Base-by-base conservation (phyloP, 2,329 filamentous ascomycete species). In the Xenoacremonium recifei region DNA sequence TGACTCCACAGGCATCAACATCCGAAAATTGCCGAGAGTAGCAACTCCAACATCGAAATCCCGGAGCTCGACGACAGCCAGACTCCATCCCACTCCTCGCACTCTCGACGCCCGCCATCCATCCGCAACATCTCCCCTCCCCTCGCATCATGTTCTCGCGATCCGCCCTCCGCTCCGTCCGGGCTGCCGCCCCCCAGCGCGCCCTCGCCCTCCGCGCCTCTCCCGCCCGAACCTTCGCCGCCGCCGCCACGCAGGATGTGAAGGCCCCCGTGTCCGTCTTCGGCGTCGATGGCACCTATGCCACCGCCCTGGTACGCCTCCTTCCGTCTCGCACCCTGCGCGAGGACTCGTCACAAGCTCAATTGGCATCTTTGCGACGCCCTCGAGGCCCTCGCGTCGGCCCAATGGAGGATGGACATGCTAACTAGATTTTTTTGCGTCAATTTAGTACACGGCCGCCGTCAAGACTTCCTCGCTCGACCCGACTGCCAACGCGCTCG, bases 241-340 rank as follows among this genome's bases (percentile, higher is more conserved):
- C 89, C 72, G 89, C 89, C 59, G 68, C 81, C 58, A 68, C 77
- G 62, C 73, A 82, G 67, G 82, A 84, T 48, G 72, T 82, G 69
- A 91, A 88, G 79, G 84, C 92, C 61, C 93, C 93, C 58, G 78
- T 96, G 66, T 81, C 91, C 61, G 82, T 99, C 65, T 99, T 89
- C 73, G 93, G 93, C 61, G 76, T 99, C 66, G 93, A 97, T 73
- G 93, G 93, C 72, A 97, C 92, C 68, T 99, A 99, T 76, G 93
- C 93, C 69, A 90, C 86, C 75, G 93, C 93, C 76, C 80, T 99
- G 84, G 93, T 99, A 92, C 70, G 89, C 56, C 45, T 37, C 19
- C 29, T 40, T 31, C 31, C 30, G 20, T 48, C 40, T 35, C 45
- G 34, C 38, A 40, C 31, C 29, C 31, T 9, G 6, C n/a, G 7